These are phyloP conservation scores for Schoenoplectus triqueter DNA, from an alignment of 202 grass and related monocot genomes.

Conservation along the genomic window DNA sequence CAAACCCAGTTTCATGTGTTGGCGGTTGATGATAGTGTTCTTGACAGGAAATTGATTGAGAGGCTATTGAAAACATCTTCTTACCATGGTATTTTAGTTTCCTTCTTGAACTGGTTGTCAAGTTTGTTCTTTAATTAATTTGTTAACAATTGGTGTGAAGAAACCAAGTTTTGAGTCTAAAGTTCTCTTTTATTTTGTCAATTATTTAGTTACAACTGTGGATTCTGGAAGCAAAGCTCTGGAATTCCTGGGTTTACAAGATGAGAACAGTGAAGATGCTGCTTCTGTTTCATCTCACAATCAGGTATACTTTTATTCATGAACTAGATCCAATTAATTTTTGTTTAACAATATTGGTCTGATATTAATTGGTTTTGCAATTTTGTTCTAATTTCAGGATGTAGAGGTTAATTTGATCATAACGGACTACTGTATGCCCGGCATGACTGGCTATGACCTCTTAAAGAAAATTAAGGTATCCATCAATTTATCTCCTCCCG, in stretches of 20 bases:
- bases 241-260: conserved; percentile 71
- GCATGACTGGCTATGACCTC: conserved; percentile 91
- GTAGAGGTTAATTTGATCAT: conserved; percentile 92
- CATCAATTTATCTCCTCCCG: not conserved
- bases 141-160: conserved; percentile 5
- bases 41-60: conserved; percentile 95
- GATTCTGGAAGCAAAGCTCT: conserved; percentile 93
- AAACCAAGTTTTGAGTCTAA: conserved; percentile 28
- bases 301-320: conserved; percentile 48
- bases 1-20: conserved; percentile 77
- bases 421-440: conserved; percentile 97
- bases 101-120: not conserved
- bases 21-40: conserved; percentile 88
- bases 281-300: conserved; percentile 47
- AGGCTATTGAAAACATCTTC: conserved; percentile 93
- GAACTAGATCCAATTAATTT: not conserved
- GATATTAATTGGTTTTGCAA: conserved; percentile 25
- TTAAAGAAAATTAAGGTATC: conserved; percentile 86
- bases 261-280: conserved; percentile 31
- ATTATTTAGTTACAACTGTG: conserved; percentile 71
- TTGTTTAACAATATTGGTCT: conserved; percentile 23
- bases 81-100: conserved; percentile 54
- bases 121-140: not conserved
- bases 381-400: conserved; percentile 48
- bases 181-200: not conserved